These are phyloP conservation scores for Lepidium didymum DNA, from an alignment of 345 rosid genomes.

Conservation along the genomic window DNA sequence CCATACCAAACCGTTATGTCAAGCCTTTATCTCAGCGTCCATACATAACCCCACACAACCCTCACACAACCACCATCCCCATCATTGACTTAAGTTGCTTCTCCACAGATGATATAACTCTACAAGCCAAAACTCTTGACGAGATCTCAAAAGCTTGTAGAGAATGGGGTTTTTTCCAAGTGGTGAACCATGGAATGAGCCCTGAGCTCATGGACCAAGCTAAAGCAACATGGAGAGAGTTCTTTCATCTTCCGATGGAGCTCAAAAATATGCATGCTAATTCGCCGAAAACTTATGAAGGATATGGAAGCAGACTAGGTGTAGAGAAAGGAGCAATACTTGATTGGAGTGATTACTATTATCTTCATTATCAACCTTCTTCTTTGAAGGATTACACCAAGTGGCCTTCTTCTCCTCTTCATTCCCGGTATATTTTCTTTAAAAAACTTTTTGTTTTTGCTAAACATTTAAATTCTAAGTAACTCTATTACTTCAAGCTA, in stretches of 20 bases:
- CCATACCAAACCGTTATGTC: conserved; percentile 67
- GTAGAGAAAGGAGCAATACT: conserved; percentile 76
- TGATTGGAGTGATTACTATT: conserved; percentile 92
- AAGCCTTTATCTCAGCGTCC: conserved; percentile 69
- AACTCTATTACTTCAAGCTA: neutral
- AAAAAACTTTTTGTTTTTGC: neutral
- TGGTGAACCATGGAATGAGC: conserved; percentile 67
- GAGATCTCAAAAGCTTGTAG: conserved; percentile 52
- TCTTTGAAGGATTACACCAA: conserved; percentile 51
- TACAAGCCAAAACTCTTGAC: conserved; percentile 10
- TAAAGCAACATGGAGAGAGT: conserved; percentile 57
- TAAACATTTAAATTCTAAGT: neutral
- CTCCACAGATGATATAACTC: conserved; percentile 10
- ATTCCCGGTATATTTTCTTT: conserved; percentile 47
- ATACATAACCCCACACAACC: conserved; percentile 1
- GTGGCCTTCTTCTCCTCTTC: conserved; percentile 64
- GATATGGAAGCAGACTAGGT: conserved; percentile 91
- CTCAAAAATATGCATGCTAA: conserved; percentile 61
- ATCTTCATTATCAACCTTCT: conserved; percentile 63
- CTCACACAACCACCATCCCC: conserved; percentile 41
- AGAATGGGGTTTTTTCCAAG: conserved; percentile 87
- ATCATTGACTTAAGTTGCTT: conserved; percentile 55
- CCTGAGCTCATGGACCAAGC: conserved; percentile 56
- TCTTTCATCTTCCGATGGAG: conserved; percentile 74
- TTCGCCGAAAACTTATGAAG: conserved; percentile 76